Evolutionary conservation across 371 early-diverging fungal genomes (phyloP).

Genomic region (Mortierella sp.): DNA sequence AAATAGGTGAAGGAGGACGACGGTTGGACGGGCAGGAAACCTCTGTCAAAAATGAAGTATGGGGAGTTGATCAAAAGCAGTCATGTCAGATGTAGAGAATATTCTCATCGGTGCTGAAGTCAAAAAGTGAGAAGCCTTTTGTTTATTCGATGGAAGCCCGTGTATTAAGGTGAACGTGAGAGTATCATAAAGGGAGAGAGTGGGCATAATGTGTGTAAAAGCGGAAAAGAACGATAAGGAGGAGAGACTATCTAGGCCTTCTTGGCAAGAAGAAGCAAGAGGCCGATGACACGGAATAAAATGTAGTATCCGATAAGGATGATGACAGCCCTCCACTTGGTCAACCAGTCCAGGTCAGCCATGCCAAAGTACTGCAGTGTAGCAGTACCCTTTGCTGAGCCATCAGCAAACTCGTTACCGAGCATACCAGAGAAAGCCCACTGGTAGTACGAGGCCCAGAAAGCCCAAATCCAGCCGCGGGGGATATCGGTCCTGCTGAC

Average conservation of each 20-base stretch:
- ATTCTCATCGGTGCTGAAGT: too few relatives aligned
- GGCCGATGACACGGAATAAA: conserved; percentile 46
- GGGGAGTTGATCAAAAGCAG: too few relatives aligned
- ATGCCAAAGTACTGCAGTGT: conserved; percentile 46
- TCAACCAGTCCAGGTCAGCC: conserved; percentile 43
- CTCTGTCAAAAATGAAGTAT: too few relatives aligned
- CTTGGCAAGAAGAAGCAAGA: conserved; percentile 46
- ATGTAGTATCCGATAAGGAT: conserved; percentile 47
- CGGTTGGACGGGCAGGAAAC: too few relatives aligned
- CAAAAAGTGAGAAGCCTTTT: not conserved
- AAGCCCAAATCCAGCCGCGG: conserved; percentile 56
- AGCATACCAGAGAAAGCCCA: conserved; percentile 52
- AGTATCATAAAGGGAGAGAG: not conserved
- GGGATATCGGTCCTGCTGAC: conserved; percentile 46
- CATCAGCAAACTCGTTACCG: conserved; percentile 42
- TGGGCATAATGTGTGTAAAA: not conserved
- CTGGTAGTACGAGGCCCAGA: conserved; percentile 57
- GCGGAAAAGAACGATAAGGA: not conserved
- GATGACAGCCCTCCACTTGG: conserved; percentile 46
- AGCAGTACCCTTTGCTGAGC: conserved; percentile 29
- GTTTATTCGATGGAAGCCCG: not conserved
- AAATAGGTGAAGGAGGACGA: too few relatives aligned
- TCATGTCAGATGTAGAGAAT: too few relatives aligned
- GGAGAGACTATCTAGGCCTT: conserved; percentile 25
- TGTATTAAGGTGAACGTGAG: not conserved